Conservation (phyloP, 2,329 filamentous ascomycete species). For the Aspergillus sergii region DNA sequence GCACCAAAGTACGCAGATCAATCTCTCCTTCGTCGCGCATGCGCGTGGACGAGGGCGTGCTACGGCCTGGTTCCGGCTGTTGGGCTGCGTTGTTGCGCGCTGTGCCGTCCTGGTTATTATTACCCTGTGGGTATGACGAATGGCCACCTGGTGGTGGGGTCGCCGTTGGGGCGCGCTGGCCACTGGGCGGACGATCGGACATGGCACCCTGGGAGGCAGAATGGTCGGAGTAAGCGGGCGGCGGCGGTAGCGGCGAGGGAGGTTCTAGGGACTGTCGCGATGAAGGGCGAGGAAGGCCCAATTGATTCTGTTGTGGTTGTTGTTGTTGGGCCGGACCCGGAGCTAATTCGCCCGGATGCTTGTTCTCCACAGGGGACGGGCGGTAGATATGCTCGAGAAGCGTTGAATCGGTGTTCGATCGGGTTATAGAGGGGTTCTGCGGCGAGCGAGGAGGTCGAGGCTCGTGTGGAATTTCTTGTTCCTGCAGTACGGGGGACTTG, state of each 20-base stretch:
- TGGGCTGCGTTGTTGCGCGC: constrained; percentile 28
- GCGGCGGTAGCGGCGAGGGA: constrained; percentile 23
- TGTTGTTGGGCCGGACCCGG: constrained; percentile 16
- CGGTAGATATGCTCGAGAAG: constrained; percentile 23
- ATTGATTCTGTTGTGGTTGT: neutral
- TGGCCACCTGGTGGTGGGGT: constrained; percentile 14
- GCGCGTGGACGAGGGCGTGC: constrained; percentile 44
- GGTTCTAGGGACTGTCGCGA: constrained; percentile 26
- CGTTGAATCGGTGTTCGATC: constrained; percentile 32
- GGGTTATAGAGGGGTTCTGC: constrained; percentile 23
- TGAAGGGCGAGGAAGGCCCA: constrained; percentile 17
- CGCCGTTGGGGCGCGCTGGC: constrained; percentile 9
- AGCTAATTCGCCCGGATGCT: constrained; percentile 18
- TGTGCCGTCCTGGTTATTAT: constrained; percentile 13
- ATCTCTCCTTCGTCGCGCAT: constrained; percentile 44
- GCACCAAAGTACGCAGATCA: constrained; percentile 48
- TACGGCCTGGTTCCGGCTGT: constrained; percentile 47
- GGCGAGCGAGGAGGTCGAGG: constrained; percentile 19
- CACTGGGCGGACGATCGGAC: constrained; percentile 21
- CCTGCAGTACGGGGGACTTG: constrained; percentile 26
- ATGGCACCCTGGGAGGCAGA: constrained; percentile 19
- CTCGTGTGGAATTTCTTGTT: constrained; percentile 11
- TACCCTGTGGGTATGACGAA: constrained; percentile 15
- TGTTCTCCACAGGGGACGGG: constrained; percentile 25
- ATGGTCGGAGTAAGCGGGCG: constrained; percentile 13